Conservation (phyloP, 2,329 filamentous ascomycete species). For the Alternaria atra region DNA sequence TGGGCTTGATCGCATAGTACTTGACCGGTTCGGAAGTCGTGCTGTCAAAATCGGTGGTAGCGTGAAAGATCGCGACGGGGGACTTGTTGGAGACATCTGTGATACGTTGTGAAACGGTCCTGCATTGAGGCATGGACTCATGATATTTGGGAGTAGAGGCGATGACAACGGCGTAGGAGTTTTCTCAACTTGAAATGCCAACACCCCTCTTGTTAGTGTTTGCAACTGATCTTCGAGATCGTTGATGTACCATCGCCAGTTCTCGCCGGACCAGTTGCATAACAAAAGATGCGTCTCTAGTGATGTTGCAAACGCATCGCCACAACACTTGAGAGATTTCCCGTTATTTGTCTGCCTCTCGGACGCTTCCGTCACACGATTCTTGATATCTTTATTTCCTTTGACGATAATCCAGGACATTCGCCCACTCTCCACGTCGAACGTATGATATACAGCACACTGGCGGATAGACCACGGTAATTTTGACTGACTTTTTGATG, state of each 20-base stretch:
- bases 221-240: slow-evolving; percentile 47
- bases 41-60: no score
- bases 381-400: slow-evolving; percentile 46
- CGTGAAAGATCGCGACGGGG: no score
- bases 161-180: neutral
- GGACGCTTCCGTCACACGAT: slow-evolving; percentile 35
- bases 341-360: neutral
- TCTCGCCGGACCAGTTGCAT: slow-evolving; percentile 51
- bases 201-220: slow-evolving; percentile 18
- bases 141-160: no score
- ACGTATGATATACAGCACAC: slow-evolving; percentile 50
- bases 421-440: slow-evolving; percentile 48
- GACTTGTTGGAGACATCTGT: no score
- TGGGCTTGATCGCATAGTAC: no score
- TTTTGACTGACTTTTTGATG: slow-evolving; percentile 22
- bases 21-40: no score
- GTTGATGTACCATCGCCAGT: slow-evolving; percentile 57
- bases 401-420: slow-evolving; percentile 53
- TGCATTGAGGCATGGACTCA: no score
- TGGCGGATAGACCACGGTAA: slow-evolving; percentile 51
- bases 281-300: slow-evolving; percentile 48
- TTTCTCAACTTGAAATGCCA: slow-evolving; percentile 17
- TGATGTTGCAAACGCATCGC: slow-evolving; percentile 26
- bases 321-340: neutral
- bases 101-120: no score